phyloP scores from a whole-genome alignment of 768 basidiomycete species.

The Pleurotus tuoliensis region DNA sequence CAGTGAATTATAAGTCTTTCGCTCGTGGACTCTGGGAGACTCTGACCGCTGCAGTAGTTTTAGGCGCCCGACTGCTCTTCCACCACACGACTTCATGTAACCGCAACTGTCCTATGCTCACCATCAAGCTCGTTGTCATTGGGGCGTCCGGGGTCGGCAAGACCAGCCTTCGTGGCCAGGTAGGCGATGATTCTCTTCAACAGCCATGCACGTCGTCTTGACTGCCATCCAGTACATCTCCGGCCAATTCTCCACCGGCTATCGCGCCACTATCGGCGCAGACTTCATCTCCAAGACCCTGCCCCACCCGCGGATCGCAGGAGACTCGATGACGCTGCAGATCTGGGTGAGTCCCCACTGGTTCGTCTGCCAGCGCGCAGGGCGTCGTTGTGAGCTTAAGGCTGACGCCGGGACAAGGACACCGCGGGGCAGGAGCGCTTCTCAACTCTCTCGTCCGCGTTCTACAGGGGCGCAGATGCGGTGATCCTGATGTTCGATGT shows the following conservation, averaged over 20 bases:
- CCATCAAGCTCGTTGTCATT: slow-evolving; percentile 78
- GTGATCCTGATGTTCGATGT: slow-evolving; percentile 81
- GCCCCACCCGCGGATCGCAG: slow-evolving; percentile 51
- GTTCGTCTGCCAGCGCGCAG: no score
- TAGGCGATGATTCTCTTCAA: slow-evolving; percentile 20
- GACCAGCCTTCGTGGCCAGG: slow-evolving; percentile 74
- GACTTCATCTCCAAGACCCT: slow-evolving; percentile 81
- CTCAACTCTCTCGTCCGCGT: slow-evolving; percentile 75
- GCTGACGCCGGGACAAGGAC: no score
- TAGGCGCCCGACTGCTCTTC: no score
- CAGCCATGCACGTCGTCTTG: not conserved
- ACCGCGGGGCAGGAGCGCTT: slow-evolving; percentile 89
- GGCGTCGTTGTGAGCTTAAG: no score
- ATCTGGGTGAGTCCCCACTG: slow-evolving; percentile 53
- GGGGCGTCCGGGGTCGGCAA: slow-evolving; percentile 86
- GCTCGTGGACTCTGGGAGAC: no score
- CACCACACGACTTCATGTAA: no score
- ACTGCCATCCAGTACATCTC: slow-evolving; percentile 58
- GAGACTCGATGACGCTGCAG: slow-evolving; percentile 62
- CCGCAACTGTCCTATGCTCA: slow-evolving; percentile 42
- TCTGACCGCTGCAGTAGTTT: no score
- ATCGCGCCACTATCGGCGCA: slow-evolving; percentile 85
- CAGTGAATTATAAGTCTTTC: no score
- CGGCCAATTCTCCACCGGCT: slow-evolving; percentile 69
- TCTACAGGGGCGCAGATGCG: slow-evolving; percentile 84